Base-by-base conservation (phyloP, 2,329 filamentous ascomycete species). In the Pestalotiopsis sp. region DNA sequence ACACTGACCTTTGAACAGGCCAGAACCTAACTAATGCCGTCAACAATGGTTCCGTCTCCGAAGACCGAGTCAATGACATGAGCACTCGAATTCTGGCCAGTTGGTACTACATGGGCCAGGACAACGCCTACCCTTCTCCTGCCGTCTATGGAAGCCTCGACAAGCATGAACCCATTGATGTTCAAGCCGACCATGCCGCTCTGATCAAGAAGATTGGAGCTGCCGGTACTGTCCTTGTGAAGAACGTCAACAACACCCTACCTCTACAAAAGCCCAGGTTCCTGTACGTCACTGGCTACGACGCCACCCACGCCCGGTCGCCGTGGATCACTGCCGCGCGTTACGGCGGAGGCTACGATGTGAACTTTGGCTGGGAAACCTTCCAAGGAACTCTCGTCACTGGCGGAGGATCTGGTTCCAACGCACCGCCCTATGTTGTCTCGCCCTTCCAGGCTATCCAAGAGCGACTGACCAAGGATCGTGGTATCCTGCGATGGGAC, bases 341-440 rank as follows among this genome's bases (percentile, higher is more conserved):
- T 17, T 71, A 49, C 60, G 70, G 70, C 13, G 69, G 69, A 31
- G 69, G 70, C 3, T 70, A 71, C 62, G 69, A 68, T 36, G 63
- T 72, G 14, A 69, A 71, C 60, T 66, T 66, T 17, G 70, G 66
- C 23, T 67, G 67, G 66, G 62, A 70, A 36, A 72, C 69, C 17
- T 61, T 72, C 77, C 89, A 92, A 71, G 94, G 93, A 6, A 96
- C 93, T 0, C 83, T 97, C 2, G 93, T 88, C 2, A 92, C 91
- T 27, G 94, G 94, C 13, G 97, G 94, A 93, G 95, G 95, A 12
- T 95, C 92, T 3, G 94, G 94, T 1, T 90, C 93, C 0, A 93
- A 93, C 12, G 89, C 97, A 41, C 95, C 94, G 68, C 92, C 92
- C 2, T 95, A 95, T 74, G 84, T 97, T 1, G 83, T 96, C 17